Conservation (phyloP, 192 early-diverging fungal species). For the Backusella luteola region DNA sequence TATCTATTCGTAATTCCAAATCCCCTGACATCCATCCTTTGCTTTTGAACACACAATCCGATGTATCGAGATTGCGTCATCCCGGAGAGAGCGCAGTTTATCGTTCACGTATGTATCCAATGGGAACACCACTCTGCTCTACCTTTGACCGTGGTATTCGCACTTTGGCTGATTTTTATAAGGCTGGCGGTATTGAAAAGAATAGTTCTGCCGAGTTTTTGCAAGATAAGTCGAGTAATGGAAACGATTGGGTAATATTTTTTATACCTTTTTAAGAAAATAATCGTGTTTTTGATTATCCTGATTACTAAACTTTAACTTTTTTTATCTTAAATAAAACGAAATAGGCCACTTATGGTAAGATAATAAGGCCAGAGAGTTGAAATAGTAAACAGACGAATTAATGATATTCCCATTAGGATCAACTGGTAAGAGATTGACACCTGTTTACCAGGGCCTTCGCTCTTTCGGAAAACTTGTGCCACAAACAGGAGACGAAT, state of each 20-base stretch:
- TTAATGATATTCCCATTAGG: not conserved
- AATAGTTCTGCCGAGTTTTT: constrained; percentile 3
- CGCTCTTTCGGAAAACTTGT: constrained; percentile 20
- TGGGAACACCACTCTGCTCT: constrained; percentile 36
- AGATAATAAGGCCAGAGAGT: not conserved
- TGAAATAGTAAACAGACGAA: not conserved
- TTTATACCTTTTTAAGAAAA: not conserved
- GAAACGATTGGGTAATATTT: constrained; percentile 33
- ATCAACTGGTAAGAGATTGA: not conserved
- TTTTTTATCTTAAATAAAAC: not conserved
- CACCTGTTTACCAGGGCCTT: constrained; percentile 9
- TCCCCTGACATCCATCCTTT: constrained; percentile 61
- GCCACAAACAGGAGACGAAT: constrained; percentile 22
- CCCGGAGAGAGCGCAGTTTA: constrained; percentile 54
- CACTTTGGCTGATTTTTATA: constrained; percentile 50
- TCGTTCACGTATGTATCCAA: constrained; percentile 42
- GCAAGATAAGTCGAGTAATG: not conserved
- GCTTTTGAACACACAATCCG: constrained; percentile 51
- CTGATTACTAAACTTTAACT: not conserved
- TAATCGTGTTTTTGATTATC: not conserved
- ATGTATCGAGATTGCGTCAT: constrained; percentile 45
- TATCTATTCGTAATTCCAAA: constrained; percentile 38
- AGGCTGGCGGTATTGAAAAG: constrained; percentile 29
- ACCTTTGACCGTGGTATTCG: constrained; percentile 39
- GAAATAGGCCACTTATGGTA: constrained; percentile 42